These are phyloP conservation scores for Endocladia muricata DNA, from an alignment of 31 red algal genomes.

Conservation along the genomic window DNA sequence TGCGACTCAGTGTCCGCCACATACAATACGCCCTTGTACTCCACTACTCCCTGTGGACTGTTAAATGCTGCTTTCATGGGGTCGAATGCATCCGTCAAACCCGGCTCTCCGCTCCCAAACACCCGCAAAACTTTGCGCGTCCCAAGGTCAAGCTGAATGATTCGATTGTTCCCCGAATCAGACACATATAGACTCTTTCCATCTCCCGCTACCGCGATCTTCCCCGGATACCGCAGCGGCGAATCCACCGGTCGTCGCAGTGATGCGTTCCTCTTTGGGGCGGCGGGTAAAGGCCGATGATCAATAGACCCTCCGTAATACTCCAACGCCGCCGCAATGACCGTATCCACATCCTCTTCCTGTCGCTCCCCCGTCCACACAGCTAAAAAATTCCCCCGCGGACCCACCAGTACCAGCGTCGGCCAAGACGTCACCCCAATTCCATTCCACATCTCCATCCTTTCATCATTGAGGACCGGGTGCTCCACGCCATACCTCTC, in stretches of 20 bases:
- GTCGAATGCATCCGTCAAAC: constrained; percentile 57
- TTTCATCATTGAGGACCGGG: constrained; percentile 76
- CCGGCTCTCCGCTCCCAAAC: constrained; percentile 67
- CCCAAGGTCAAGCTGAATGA: constrained; percentile 46
- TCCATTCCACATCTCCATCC: constrained; percentile 67
- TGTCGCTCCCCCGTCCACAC: constrained; percentile 81
- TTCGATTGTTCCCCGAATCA: constrained; percentile 86
- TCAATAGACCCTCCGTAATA: constrained; percentile 47
- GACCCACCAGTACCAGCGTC: constrained; percentile 61
- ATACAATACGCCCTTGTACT: constrained; percentile 44
- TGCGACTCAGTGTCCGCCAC: constrained; percentile 90
- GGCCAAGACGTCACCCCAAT: constrained; percentile 76
- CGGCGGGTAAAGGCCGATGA: constrained; percentile 53
- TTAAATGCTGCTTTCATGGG: constrained; percentile 53
- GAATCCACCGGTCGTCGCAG: constrained; percentile 19
- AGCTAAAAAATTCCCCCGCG: constrained; percentile 66
- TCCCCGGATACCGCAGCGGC: constrained; percentile 64
- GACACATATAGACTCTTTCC: constrained; percentile 65
- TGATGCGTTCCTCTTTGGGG: constrained; percentile 24
- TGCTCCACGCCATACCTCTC: constrained; percentile 65
- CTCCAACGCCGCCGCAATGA: constrained; percentile 59
- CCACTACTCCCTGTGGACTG: constrained; percentile 76
- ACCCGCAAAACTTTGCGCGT: constrained; percentile 41
- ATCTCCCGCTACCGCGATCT: constrained; percentile 32
- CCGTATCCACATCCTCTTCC: constrained; percentile 55